A percentile compares a stretch with the other conserved stretches of the same genome.
Evolutionary conservation across 768 basidiomycete species (phyloP).

Genomic region (Lentinus brumalis): DNA sequence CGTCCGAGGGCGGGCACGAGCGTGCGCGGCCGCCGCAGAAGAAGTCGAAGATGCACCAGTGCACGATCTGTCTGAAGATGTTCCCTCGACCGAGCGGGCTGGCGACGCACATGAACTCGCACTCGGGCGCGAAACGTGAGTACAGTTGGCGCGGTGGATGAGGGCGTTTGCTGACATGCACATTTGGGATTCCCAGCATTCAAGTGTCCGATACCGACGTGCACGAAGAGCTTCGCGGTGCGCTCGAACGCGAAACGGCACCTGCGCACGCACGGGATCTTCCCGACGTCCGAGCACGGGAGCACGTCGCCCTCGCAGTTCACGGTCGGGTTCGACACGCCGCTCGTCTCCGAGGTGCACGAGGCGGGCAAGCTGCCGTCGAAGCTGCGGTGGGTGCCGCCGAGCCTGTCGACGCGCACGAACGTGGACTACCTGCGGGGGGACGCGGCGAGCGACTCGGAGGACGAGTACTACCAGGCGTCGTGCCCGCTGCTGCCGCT

Average conservation of each 20-base stretch:
- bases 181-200: slow-evolving; percentile 33
- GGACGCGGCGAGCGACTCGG: slow-evolving; percentile 27
- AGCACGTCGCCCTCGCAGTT: slow-evolving; percentile 31
- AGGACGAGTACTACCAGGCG: slow-evolving; percentile 32
- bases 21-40: slow-evolving; percentile 27
- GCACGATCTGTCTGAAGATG: slow-evolving; percentile 43
- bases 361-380: slow-evolving; percentile 38
- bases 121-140: slow-evolving; percentile 53
- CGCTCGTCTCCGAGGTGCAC: slow-evolving; percentile 46
- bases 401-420: slow-evolving; percentile 36
- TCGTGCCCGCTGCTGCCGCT: slow-evolving; percentile 38
- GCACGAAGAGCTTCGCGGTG: slow-evolving; percentile 71
- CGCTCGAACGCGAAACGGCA: slow-evolving; percentile 83
- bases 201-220: slow-evolving; percentile 59
- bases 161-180: neutral
- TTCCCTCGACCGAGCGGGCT: slow-evolving; percentile 55
- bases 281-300: slow-evolving; percentile 32
- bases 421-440: slow-evolving; percentile 33
- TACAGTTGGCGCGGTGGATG: neutral
- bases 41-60: slow-evolving; percentile 54
- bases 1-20: slow-evolving; percentile 3
- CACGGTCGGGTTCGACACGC: slow-evolving; percentile 47
- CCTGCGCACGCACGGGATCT: slow-evolving; percentile 72
- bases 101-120: slow-evolving; percentile 55
- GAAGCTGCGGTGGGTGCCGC: slow-evolving; percentile 44